Evolutionary conservation across 192 early-diverging fungal species (phyloP), one percentile per base, ranked within the genome.

Genomic region (Chytriomyces confervae): DNA sequence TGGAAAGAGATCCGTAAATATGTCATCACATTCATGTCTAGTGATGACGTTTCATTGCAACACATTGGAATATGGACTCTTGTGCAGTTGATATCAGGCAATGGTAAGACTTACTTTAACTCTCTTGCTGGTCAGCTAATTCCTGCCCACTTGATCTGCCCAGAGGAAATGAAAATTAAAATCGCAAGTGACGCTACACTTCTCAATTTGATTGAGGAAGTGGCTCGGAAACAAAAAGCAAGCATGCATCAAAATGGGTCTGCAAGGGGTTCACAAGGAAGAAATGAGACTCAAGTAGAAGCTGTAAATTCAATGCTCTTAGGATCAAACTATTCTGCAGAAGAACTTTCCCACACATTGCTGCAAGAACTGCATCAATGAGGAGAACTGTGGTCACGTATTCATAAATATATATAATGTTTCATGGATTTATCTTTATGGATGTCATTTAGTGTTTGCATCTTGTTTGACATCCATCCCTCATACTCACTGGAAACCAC

Each of bases 31-130:
- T 95, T 68, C 84, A 88, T 20, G 76, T 86, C n/a, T 93, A 93
- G 80, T 67, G 93, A 50, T 85, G 86, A 11, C 86, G 89, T 29
- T 80, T 87, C 89, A 65, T 91, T 95, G 75, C 92, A 91, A 72
- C 93, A 95, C 18, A 90, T 95, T 76, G 94, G 91, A 5, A 87
- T 94, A 49, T 95, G 93, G 93, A 95, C 94, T 29, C 90, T 95
- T 77, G 86, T 91, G 20, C 91, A 94, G 85, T 90, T 94, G 80
- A 79, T 94, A 72, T 46, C 49, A 18, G 77, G 78, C 24, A 69
- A 74, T 75, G 79, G 78, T 80, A 69, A 65, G 36, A 18, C 10
- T 16, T 1, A 9, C 3, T 23, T 2, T n/a, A n/a, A 11, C 50
- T 51, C 11, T 72, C 47, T 1, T 20, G 50, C 13, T 23, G 18